Base-by-base conservation (phyloP, 352 stramenopile species). In the Pythium sukuiense region DNA sequence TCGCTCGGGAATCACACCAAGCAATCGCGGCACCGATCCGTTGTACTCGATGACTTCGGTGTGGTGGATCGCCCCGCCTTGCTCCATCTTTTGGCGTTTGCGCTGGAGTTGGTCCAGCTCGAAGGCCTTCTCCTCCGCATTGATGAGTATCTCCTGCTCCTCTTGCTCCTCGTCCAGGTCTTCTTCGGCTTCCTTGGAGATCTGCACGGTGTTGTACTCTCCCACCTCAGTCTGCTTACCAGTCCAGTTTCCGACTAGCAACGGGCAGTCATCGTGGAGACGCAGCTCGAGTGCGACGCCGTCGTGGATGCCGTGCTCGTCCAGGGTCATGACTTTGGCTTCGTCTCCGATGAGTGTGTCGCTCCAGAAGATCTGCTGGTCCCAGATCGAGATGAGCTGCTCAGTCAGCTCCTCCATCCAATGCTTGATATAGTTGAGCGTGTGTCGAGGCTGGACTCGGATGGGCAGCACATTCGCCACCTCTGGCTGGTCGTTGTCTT, bases 121-220 rank as follows among this genome's bases (percentile, higher is more conserved):
- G 37, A 92, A 90, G 0, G 80, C 78, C 56, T 81, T 67, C 55
- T 89, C 81, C 54, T 90, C 83, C 3, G 74, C 74, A 30, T 73
- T 70, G 24, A 84, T 70, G 4, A 89, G 73, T 37, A 85, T 86
- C 39, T 84, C 75, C 72, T 72, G 85, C 39, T 93, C 85, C 49
- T 90, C 81, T 26, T 90, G 79, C 41, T 79, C 69, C 32, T 93
- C 85, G 30, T 91, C 76, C 7, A 92, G 58, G 5, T 93, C 83
- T 76, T 93, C 85, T 53, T 87, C 76, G 7, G 85, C 85, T 53
- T 93, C 85, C 64, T 93, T 93, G 7, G 83, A 92, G 58, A 93
- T 93, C 57, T 92, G 81, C 5, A 93, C 69, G 3, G 85, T 93
- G 52, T 89, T 91, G 68, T 93, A 93, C 72, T 91, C 85, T 3